A percentile compares a stretch with the other conserved stretches of the same genome.
Evolutionary conservation across 768 basidiomycete genomes (phyloP).

Genomic region (Xerocomellus dryophilus): DNA sequence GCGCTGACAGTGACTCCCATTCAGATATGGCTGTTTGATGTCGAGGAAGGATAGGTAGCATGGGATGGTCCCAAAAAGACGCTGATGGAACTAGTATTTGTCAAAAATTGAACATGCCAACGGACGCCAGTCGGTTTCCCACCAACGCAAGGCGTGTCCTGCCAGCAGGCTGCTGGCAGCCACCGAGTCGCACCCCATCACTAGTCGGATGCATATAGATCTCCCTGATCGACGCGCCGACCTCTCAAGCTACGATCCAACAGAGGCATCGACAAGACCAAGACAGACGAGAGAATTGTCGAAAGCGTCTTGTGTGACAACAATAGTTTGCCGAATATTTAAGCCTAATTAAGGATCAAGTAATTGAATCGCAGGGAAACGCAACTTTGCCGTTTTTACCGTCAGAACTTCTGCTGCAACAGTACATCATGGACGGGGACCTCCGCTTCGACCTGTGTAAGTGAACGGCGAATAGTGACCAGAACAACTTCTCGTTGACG

Average conservation of each 20-base stretch:
- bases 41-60: background rate
- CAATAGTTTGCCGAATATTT: conserved; percentile 16
- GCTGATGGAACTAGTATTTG: background rate
- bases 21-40: background rate
- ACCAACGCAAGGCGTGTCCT: conserved; percentile 12
- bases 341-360: conserved; percentile 20
- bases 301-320: conserved; percentile 10
- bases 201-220: conserved; percentile 10
- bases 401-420: conserved; percentile 6
- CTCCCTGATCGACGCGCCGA: background rate
- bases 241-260: conserved; percentile 5
- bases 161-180: conserved; percentile 1
- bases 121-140: conserved; percentile 14
- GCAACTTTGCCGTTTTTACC: conserved; percentile 4
- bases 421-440: background rate
- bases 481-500: conserved; percentile 3
- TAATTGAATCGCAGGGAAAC: conserved; percentile 20
- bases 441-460: conserved; percentile 1
- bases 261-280: conserved; percentile 2
- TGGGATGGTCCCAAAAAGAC: no score
- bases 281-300: conserved; percentile 2
- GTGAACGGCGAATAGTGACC: conserved; percentile 4
- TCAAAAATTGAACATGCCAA: conserved; percentile 10
- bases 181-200: conserved; percentile 13
- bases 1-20: background rate